These are phyloP conservation scores for Ziziphus jujuba DNA, from an alignment of 306 rosid genomes.

Conservation along the genomic window DNA sequence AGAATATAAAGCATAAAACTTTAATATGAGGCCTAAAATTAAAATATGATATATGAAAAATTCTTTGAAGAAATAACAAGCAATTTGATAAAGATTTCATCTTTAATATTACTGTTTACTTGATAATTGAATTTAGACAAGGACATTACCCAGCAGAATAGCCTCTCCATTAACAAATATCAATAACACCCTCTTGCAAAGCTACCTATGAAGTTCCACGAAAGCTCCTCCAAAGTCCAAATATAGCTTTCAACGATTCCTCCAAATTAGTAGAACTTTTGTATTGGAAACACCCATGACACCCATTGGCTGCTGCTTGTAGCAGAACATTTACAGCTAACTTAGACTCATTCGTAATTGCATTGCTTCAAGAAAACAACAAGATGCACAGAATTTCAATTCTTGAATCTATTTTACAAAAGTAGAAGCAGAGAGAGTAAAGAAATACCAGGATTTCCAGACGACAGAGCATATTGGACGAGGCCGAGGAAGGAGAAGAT, in stretches of 20 bases:
- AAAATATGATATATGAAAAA: slow-evolving; percentile 1
- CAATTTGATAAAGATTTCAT: neutral
- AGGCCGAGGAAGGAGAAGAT: slow-evolving; percentile 66
- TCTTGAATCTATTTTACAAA: neutral
- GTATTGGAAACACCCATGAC: slow-evolving; percentile 21
- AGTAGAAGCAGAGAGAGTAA: neutral
- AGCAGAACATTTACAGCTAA: slow-evolving; percentile 43
- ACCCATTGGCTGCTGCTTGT: slow-evolving; percentile 41
- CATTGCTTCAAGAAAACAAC: slow-evolving; percentile 48
- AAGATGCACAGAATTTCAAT: neutral
- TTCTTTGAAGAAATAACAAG: neutral
- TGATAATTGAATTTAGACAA: slow-evolving; percentile 1
- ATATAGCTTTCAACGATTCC: slow-evolving; percentile 43
- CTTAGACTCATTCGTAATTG: slow-evolving; percentile 40
- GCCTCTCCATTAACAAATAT: slow-evolving; percentile 72
- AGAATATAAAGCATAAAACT: neutral
- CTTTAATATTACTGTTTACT: neutral
- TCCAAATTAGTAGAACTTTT: slow-evolving; percentile 33
- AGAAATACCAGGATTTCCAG: slow-evolving; percentile 65
- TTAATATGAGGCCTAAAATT: neutral
- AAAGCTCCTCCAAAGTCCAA: slow-evolving; percentile 55
- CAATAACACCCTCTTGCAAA: slow-evolving; percentile 43
- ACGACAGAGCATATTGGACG: slow-evolving; percentile 68
- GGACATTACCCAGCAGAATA: slow-evolving; percentile 56
- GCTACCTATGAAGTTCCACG: slow-evolving; percentile 58